These are phyloP conservation scores for Heritiera fomes DNA, from an alignment of 345 rosid species.

Conservation along the genomic window DNA sequence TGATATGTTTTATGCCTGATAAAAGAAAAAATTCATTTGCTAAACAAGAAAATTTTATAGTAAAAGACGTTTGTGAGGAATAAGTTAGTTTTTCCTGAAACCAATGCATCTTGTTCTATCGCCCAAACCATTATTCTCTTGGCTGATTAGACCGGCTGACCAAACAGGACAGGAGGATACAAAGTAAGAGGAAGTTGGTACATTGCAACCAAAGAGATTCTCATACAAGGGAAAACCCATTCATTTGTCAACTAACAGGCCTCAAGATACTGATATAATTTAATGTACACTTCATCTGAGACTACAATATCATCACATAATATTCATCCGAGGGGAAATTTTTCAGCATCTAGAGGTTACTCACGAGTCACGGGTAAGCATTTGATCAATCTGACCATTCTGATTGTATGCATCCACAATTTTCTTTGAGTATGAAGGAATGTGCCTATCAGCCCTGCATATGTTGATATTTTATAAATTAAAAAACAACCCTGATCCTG, in stretches of 20 bases:
- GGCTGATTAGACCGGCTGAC: not conserved
- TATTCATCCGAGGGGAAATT: not conserved
- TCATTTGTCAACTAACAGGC: not conserved
- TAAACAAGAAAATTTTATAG: not conserved
- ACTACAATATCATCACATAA: not conserved
- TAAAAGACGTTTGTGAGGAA: not conserved
- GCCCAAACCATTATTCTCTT: not conserved
- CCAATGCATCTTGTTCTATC: not conserved
- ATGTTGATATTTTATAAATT: not conserved
- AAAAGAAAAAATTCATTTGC: not conserved
- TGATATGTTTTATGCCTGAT: no score
- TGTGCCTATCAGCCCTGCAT: slow-evolving; percentile 73
- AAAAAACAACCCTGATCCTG: not conserved
- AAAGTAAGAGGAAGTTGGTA: not conserved
- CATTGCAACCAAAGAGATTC: not conserved
- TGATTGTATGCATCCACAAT: slow-evolving; percentile 76
- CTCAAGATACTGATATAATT: not conserved
- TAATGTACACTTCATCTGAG: not conserved
- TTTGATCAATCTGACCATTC: slow-evolving; percentile 69
- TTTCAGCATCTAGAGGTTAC: slow-evolving; percentile 28
- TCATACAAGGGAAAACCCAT: not conserved
- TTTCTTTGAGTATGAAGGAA: slow-evolving; percentile 86
- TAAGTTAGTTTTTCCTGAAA: not conserved
- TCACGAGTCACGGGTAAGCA: slow-evolving; percentile 46
- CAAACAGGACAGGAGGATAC: not conserved